A percentile compares a stretch with the other conserved stretches of the same genome.
These are phyloP conservation scores for Phycomyces blakesleeanus DNA, from an alignment of 192 early-diverging fungal genomes.

Conservation along the genomic window DNA sequence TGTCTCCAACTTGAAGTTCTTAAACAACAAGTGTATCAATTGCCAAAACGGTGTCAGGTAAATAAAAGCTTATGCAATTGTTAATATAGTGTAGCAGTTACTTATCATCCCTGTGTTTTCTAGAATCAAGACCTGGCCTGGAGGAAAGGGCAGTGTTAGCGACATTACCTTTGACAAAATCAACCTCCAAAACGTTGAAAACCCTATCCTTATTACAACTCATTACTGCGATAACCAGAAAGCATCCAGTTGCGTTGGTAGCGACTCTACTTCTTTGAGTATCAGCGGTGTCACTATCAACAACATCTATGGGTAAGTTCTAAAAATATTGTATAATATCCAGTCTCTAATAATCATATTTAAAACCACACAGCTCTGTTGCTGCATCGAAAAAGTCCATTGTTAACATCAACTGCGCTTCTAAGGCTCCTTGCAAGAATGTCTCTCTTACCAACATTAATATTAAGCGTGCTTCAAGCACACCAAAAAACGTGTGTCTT, in stretches of 20 bases:
- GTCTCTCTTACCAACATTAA: conserved; percentile 20
- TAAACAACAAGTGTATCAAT: conserved; percentile 26
- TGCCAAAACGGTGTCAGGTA: conserved; percentile 35
- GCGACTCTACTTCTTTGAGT: conserved; percentile 25
- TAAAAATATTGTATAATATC: too few species aligned
- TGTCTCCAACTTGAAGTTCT: conserved; percentile 39
- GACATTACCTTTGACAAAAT: conserved; percentile 43
- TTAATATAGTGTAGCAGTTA: too few species aligned
- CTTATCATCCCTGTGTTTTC: too few species aligned
- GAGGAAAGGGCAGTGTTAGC: conserved; percentile 41
- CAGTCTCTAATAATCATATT: too few species aligned
- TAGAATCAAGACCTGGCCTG: conserved; percentile 48
- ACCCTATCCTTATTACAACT: conserved; percentile 39
- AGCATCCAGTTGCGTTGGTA: conserved; percentile 30
- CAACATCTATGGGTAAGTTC: conserved; percentile 39
- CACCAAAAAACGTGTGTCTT: conserved; percentile 18
- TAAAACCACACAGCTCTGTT: conserved; percentile 5
- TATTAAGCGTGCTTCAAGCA: background rate
- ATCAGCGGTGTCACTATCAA: conserved; percentile 41
- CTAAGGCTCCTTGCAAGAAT: conserved; percentile 13
- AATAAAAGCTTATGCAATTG: too few species aligned
- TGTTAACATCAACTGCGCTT: conserved; percentile 13
- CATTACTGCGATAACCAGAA: conserved; percentile 44
- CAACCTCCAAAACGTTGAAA: conserved; percentile 29
- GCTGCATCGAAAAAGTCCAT: conserved; percentile 1